phyloP scores from a whole-genome alignment of 495 filamentous ascomycete genomes.

The Podospora comata region DNA sequence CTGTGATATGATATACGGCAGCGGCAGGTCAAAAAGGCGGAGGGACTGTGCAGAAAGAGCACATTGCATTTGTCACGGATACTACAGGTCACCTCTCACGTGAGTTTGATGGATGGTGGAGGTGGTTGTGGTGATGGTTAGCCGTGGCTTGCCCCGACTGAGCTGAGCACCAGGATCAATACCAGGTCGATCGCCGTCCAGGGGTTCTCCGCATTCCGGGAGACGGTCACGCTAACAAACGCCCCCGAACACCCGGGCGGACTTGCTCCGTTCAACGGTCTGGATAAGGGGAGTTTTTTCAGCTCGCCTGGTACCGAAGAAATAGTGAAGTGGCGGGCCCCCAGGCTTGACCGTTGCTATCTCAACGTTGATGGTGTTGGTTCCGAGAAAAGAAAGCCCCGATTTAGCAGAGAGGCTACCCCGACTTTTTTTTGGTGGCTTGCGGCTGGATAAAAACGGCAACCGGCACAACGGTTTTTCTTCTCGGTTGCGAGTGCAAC shows the following conservation, averaged over 20 bases:
- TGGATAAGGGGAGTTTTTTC: not conserved
- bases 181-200: not conserved
- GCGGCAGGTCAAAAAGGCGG: conserved; percentile 4
- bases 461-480: not conserved
- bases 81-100: not conserved
- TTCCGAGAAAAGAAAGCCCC: not conserved
- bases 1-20: not conserved
- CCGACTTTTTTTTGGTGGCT: not conserved
- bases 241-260: not conserved
- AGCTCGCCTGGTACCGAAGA: not conserved
- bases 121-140: not conserved
- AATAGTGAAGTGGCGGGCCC: not conserved
- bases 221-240: not conserved
- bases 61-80: not conserved
- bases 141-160: not conserved
- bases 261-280: not conserved
- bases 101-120: no score
- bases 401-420: not conserved
- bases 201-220: conserved; percentile 6
- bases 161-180: not conserved
- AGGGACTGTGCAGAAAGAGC: conserved; percentile 6
- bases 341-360: not conserved
- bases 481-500: not conserved
- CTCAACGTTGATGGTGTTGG: not conserved
- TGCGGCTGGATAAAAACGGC: not conserved